Conservation (phyloP, 192 early-diverging fungal species). For the Kappamyces sp. region DNA sequence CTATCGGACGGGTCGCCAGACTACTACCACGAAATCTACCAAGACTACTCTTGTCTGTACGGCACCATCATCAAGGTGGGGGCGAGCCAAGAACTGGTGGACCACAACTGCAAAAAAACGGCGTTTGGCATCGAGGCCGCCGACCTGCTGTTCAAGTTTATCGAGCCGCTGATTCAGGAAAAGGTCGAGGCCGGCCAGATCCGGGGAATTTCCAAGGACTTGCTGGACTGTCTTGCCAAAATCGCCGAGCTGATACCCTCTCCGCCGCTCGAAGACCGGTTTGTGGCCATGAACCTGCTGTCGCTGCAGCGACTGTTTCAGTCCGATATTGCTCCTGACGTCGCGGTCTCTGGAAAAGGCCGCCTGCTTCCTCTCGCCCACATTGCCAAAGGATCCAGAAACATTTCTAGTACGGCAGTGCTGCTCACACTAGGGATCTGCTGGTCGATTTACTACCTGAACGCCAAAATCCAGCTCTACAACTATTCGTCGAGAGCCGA, state of each 20-base stretch:
- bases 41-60: conserved; percentile 65
- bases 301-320: conserved; percentile 2
- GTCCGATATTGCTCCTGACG: conserved; percentile 10
- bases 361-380: background rate
- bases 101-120: conserved; percentile 43
- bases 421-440: conserved; percentile 32
- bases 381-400: conserved; percentile 6
- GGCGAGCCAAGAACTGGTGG: conserved; percentile 15
- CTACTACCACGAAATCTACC: conserved; percentile 48
- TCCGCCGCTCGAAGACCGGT: conserved; percentile 47
- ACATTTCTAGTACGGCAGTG: conserved; percentile 23
- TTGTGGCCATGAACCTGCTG: conserved; percentile 7
- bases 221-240: conserved; percentile 57
- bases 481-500: conserved; percentile 35
- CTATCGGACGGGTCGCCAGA: conserved; percentile 31
- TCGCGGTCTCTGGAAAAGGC: conserved; percentile 2
- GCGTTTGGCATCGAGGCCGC: conserved; percentile 52
- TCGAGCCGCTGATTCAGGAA: conserved; percentile 38
- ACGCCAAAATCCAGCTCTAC: conserved; percentile 51
- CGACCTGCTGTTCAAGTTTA: conserved; percentile 42
- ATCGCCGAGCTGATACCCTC: conserved; percentile 41
- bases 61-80: conserved; percentile 51
- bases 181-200: conserved; percentile 26
- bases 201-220: conserved; percentile 44
- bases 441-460: conserved; percentile 50